Evolutionary conservation across 176 grass and related monocot species (phyloP).

Genomic region (Carex pumila): DNA sequence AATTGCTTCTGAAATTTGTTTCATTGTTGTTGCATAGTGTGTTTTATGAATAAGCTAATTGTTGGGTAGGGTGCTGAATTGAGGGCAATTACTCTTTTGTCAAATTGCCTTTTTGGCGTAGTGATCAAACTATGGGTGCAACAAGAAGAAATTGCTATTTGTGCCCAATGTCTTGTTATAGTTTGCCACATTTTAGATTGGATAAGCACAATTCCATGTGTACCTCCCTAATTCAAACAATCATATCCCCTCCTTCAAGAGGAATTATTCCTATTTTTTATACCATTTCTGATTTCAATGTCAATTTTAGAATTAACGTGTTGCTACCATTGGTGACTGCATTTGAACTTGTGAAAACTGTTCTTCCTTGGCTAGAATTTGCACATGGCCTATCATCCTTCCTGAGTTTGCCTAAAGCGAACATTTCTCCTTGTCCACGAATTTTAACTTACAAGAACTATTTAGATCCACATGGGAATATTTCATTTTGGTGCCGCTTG

Average conservation of each 20-base stretch:
- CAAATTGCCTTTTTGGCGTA: neutral
- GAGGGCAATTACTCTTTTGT: neutral
- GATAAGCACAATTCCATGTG: neutral
- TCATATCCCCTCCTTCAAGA: neutral
- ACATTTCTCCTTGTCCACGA: neutral
- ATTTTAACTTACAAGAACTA: neutral
- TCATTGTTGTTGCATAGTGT: neutral
- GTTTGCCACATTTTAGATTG: neutral
- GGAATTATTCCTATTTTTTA: neutral
- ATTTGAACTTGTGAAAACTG: neutral
- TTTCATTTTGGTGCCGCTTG: neutral
- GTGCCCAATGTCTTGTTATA: neutral
- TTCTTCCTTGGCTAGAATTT: neutral
- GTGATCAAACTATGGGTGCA: neutral
- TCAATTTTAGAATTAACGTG: neutral
- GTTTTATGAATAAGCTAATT: neutral
- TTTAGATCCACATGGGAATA: neutral
- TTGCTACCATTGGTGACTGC: neutral
- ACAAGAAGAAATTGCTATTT: conserved; percentile 3
- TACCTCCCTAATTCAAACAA: neutral
- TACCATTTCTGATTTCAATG: neutral
- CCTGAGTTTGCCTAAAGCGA: neutral
- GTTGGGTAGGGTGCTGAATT: neutral
- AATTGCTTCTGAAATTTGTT: neutral
- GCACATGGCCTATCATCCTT: neutral